Evolutionary conservation across 2,329 filamentous ascomycete species (phyloP).

Genomic region (Penicillium italicum): DNA sequence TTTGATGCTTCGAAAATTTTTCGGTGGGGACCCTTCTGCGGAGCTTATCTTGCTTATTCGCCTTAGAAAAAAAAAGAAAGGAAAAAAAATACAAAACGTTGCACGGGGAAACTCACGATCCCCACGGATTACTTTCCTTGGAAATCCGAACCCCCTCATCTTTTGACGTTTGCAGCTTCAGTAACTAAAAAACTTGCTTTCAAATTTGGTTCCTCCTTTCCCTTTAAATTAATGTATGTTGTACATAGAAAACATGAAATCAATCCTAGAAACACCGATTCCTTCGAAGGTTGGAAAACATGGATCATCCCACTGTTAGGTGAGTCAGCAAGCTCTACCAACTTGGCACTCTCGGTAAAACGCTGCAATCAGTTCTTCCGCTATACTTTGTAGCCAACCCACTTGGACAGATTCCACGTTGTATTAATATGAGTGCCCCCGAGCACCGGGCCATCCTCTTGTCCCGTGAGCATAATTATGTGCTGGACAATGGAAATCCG

Average conservation of each 20-base stretch:
- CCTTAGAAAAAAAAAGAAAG: not conserved
- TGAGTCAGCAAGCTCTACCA: not conserved
- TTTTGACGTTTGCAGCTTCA: not conserved
- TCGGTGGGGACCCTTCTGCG: slow-evolving; percentile 22
- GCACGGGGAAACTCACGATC: slow-evolving; percentile 24
- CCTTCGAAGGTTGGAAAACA: not conserved
- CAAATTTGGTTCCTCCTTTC: not conserved
- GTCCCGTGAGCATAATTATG: not conserved
- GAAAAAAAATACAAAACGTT: slow-evolving; percentile 16
- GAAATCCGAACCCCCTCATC: slow-evolving; percentile 25
- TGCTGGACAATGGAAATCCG: not conserved
- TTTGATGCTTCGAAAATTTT: slow-evolving; percentile 28
- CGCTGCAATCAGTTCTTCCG: not conserved
- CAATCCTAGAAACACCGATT: not conserved
- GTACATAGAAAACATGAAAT: not conserved
- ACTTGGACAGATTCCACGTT: slow-evolving; percentile 8
- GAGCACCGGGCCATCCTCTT: not conserved
- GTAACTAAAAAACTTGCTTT: too few species aligned
- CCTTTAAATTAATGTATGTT: not conserved
- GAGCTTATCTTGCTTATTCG: slow-evolving; percentile 24
- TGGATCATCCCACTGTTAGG: not conserved
- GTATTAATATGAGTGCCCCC: not conserved
- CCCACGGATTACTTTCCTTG: slow-evolving; percentile 23
- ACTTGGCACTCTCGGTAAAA: not conserved
- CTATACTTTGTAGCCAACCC: not conserved